Evolutionary conservation across 2,329 filamentous ascomycete genomes (phyloP).

Genomic region (Fusarium sp.): DNA sequence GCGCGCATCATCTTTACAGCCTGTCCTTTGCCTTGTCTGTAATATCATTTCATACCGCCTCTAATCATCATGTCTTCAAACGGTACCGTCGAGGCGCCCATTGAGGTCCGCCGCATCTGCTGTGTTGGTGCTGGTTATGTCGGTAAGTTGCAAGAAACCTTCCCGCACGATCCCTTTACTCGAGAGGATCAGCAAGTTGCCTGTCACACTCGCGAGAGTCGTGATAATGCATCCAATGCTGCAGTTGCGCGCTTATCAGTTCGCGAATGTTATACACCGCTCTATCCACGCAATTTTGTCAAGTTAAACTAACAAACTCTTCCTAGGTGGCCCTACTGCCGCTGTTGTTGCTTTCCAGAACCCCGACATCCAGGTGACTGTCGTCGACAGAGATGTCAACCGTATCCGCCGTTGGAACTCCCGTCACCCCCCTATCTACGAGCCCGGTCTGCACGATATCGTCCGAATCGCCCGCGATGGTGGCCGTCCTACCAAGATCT

Average conservation of each 20-base stretch:
- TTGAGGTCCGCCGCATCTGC: constrained; percentile 69
- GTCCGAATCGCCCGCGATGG: constrained; percentile 73
- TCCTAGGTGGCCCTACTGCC: constrained; percentile 75
- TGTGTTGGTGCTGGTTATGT: constrained; percentile 82
- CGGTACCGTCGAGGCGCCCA: constrained; percentile 43
- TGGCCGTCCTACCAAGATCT: constrained; percentile 56
- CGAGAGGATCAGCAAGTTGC: constrained; percentile 1
- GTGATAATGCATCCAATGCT: constrained; percentile 10
- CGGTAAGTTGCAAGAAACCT: constrained; percentile 60
- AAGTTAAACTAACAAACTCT: constrained; percentile 26
- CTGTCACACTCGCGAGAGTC: not conserved
- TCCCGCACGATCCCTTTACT: not conserved
- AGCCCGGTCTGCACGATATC: constrained; percentile 76
- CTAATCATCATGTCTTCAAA: constrained; percentile 47
- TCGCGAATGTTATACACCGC: constrained; percentile 10
- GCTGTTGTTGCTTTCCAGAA: constrained; percentile 80
- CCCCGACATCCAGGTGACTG: constrained; percentile 75
- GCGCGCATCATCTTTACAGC: constrained; percentile 35
- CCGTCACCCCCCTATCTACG: constrained; percentile 77
- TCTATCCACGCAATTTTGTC: constrained; percentile 18
- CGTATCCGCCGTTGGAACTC: constrained; percentile 81
- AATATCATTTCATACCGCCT: constrained; percentile 28
- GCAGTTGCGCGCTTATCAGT: constrained; percentile 23
- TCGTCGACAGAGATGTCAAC: constrained; percentile 75
- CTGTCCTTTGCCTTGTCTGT: constrained; percentile 26